Evolutionary conservation across 305 asterid species (phyloP).

Genomic region (Fraxinus velutina): DNA sequence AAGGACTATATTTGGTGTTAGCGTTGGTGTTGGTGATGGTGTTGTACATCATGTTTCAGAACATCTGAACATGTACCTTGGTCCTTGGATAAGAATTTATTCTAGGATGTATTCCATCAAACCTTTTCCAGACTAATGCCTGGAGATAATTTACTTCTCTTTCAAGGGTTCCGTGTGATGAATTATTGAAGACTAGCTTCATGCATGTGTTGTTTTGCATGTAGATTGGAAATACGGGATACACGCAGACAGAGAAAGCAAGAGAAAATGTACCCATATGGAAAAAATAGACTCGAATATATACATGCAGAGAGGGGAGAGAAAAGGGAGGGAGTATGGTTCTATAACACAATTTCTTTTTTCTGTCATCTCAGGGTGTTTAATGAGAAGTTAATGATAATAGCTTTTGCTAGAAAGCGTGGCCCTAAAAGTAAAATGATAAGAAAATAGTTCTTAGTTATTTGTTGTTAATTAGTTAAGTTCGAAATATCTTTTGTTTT

Average conservation of each 20-base stretch:
- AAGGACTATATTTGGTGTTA: not conserved
- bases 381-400: not conserved
- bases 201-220: not conserved
- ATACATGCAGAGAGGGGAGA: not conserved
- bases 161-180: not conserved
- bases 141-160: not conserved
- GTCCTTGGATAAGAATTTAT: not conserved
- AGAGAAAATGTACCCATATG: not conserved
- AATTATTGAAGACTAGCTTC: not conserved
- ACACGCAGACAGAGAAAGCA: not conserved
- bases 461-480: not conserved
- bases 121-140: not conserved
- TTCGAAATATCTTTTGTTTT: not conserved
- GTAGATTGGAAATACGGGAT: not conserved
- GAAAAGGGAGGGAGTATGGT: not conserved
- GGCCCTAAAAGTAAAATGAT: not conserved
- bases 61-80: not conserved
- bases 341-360: not conserved
- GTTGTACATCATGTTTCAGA: not conserved
- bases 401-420: not conserved
- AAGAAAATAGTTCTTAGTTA: not conserved
- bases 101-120: not conserved
- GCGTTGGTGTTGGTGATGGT: not conserved
- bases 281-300: not conserved
- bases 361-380: not conserved